Percentiles rank a stretch among this genome's conserved stretches.
Conservation (phyloP, 2,329 filamentous ascomycete species). For the Beauveria sp. region DNA sequence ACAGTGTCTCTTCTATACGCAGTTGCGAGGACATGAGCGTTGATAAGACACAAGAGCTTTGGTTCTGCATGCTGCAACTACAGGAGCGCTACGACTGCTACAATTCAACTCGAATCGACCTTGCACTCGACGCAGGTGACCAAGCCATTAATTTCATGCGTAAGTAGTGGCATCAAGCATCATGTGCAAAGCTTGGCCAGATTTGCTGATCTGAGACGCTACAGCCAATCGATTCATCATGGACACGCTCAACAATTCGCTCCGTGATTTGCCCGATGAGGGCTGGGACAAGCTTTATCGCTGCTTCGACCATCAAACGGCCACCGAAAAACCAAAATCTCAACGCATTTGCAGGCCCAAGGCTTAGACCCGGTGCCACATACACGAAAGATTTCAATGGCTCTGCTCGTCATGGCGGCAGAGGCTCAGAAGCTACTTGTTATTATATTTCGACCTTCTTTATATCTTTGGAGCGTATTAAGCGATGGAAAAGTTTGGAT, state of each 20-base stretch:
- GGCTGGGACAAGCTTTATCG: conserved; percentile 28
- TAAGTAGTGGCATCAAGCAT: conserved; percentile 17
- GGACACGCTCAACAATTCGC: conserved; percentile 31
- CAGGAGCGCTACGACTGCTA: conserved; percentile 41
- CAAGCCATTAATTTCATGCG: conserved; percentile 35
- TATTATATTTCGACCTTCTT: not conserved
- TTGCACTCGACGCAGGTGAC: conserved; percentile 35
- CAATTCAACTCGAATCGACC: conserved; percentile 40
- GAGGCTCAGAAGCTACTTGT: not conserved
- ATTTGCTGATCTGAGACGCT: conserved; percentile 3
- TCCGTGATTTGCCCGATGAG: conserved; percentile 28
- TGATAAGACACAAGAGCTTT: conserved; percentile 35
- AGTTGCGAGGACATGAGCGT: conserved; percentile 25
- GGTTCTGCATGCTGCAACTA: conserved; percentile 41
- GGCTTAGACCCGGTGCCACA: not conserved
- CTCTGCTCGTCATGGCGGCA: not conserved
- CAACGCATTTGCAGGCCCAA: conserved; percentile 23
- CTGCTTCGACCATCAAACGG: conserved; percentile 18
- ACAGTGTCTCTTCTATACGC: conserved; percentile 19
- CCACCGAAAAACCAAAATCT: conserved; percentile 14
- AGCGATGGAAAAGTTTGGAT: not conserved
- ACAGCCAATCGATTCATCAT: conserved; percentile 33
- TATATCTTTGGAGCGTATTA: not conserved
- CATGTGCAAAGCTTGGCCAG: not conserved
- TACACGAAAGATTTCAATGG: not conserved